Evolutionary conservation across 768 basidiomycete species (phyloP).

Genomic region (Collybia sp.): DNA sequence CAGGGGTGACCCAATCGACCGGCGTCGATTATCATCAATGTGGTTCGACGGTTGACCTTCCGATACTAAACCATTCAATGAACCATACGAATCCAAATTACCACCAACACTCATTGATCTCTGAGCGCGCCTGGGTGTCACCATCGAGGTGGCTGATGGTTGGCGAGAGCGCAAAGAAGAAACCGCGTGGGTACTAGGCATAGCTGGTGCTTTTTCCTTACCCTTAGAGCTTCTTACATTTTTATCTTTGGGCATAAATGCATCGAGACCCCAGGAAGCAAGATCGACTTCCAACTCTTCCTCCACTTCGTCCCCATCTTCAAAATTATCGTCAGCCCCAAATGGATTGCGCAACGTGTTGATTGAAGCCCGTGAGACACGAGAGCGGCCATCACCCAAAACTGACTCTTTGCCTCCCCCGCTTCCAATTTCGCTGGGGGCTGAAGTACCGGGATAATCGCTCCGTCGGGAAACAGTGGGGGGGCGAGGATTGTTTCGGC

Average conservation of each 20-base stretch:
- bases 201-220: constrained; percentile 31
- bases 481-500: constrained; percentile 47
- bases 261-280: constrained; percentile 80
- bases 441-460: constrained; percentile 59
- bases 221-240: constrained; percentile 35
- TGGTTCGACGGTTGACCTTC: constrained; percentile 25
- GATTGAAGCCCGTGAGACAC: constrained; percentile 53
- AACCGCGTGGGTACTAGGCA: constrained; percentile 34
- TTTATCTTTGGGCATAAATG: constrained; percentile 71
- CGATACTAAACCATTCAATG: constrained; percentile 10
- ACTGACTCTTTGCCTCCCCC: constrained; percentile 42
- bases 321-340: constrained; percentile 53
- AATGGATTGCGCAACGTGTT: constrained; percentile 74
- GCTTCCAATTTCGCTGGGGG: constrained; percentile 56
- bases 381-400: constrained; percentile 43
- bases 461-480: constrained; percentile 41
- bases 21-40: constrained; percentile 36
- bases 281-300: constrained; percentile 73
- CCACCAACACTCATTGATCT: constrained; percentile 66
- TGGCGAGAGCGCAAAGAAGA: constrained; percentile 38
- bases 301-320: constrained; percentile 44
- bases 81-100: constrained; percentile 42
- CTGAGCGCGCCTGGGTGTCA: constrained; percentile 31
- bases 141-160: constrained; percentile 27
- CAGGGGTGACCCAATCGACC: constrained; percentile 54